Conservation (phyloP, 164 flowering plant species). For the Vitis labrusca region DNA sequence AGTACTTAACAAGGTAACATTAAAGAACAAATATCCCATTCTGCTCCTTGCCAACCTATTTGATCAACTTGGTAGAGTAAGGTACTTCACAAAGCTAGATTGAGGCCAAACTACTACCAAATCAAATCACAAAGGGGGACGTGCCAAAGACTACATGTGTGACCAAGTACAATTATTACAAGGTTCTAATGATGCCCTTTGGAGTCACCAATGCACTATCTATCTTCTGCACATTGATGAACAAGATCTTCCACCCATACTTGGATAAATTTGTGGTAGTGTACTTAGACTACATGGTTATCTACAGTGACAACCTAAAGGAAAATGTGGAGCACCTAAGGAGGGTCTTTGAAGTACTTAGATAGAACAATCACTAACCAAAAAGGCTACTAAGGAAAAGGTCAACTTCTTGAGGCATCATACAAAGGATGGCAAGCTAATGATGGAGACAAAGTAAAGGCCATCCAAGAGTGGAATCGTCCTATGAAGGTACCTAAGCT, state of each 20-base stretch:
- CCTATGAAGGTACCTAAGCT: neutral
- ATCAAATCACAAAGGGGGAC: neutral
- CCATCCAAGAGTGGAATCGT: neutral
- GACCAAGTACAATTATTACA: neutral
- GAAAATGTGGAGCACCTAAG: neutral
- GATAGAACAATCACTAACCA: neutral
- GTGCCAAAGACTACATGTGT: neutral
- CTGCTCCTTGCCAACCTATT: neutral
- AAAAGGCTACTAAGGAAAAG: neutral
- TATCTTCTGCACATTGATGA: neutral
- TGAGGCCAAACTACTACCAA: neutral
- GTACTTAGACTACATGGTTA: constrained; percentile 1
- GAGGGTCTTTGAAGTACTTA: neutral
- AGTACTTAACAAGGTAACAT: neutral
- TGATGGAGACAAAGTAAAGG: constrained; percentile 1
- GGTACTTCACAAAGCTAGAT: constrained; percentile 7
- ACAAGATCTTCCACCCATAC: neutral
- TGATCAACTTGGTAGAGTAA: neutral
- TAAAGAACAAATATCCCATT: neutral
- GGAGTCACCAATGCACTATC: constrained; percentile 2
- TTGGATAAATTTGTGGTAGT: neutral
- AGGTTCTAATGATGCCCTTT: constrained; percentile 12
- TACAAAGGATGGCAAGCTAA: neutral
- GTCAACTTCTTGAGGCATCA: constrained; percentile 3
- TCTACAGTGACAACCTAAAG: neutral